A percentile compares a stretch with the other conserved stretches of the same genome.
Conservation (phyloP, 257 asterid genomes). For the Capsicum chinense region DNA sequence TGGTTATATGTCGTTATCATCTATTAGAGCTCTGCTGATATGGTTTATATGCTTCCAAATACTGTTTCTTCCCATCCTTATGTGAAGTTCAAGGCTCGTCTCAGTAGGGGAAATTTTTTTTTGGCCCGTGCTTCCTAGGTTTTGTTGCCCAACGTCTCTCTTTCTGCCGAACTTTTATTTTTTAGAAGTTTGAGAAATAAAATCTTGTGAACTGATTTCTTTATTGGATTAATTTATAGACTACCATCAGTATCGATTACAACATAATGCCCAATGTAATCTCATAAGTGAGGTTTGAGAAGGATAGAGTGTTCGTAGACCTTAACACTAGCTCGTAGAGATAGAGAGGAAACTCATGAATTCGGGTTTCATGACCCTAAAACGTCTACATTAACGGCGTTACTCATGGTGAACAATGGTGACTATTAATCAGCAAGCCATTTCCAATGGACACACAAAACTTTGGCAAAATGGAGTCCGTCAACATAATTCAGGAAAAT, state of each 20-base stretch:
- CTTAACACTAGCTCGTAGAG: no score
- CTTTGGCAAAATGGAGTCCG: neutral
- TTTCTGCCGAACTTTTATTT: neutral
- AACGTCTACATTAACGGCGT: neutral
- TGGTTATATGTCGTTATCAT: neutral
- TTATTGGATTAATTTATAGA: neutral
- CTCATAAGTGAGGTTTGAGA: no score
- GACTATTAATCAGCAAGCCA: neutral
- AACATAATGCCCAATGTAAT: no score
- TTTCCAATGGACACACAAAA: neutral
- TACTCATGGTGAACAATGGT: neutral
- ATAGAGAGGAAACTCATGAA: neutral
- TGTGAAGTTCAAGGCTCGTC: neutral
- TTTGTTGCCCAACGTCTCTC: neutral
- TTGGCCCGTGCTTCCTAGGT: neutral
- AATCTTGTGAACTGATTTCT: neutral
- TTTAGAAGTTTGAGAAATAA: no score
- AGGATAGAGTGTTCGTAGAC: no score
- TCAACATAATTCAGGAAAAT: neutral
- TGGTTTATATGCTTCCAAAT: conserved; percentile 7
- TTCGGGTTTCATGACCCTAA: neutral
- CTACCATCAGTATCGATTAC: neutral
- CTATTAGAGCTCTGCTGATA: neutral
- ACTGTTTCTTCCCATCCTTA: neutral
- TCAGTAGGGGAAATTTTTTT: neutral